Evolutionary conservation across 163 green algal genomes (phyloP), one percentile per base, ranked within the genome.

Genomic region (Scenedesmus sp.): DNA sequence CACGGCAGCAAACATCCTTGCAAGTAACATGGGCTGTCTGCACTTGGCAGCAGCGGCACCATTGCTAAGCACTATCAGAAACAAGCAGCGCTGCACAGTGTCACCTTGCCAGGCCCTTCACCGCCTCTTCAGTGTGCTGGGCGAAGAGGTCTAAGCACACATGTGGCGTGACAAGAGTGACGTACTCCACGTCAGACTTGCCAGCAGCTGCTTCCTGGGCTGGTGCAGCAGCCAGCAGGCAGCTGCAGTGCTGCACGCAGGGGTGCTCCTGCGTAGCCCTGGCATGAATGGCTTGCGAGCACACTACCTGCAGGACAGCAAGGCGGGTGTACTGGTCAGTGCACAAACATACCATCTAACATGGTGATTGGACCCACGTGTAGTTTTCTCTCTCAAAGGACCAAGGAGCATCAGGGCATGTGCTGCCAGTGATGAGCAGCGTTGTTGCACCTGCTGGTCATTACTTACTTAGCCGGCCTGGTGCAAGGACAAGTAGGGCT

Each of bases 111-210:
- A 90, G 42, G 0, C 7, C n/a, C 2, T 90, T 33, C 3, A 85
- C 46, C n/a, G 44, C 30, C 5, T 90, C 85, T 43, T 42, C 16
- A 15, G 2, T 53, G 35, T 56, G 46, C 9, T 56, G 26, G n/a
- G 33, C 30, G 26, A 91, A 87, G 30, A 91, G 24, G 59, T 91
- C 59, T 5, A 91, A 43, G 40, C 87, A 91, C 20, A 82, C 53
- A 42, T 91, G 87, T 24, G 12, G 33, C 44, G 37, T 70, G 81
- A 84, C 18, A 24, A 84, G 26, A 13, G 79, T 84, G 40, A 56
- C 20, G 24, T 76, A 76, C 30, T 76, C 65, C 30, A 76, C 30
- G 4, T 76, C 30, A 76, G 26, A 42, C 30, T 76, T 76, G 65
- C 30, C n/a, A 16, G 80, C 51, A 9, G 49, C 53, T n/a, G 42